Evolutionary conservation across 345 rosid genomes (phyloP).

Genomic region (Linum tenue): DNA sequence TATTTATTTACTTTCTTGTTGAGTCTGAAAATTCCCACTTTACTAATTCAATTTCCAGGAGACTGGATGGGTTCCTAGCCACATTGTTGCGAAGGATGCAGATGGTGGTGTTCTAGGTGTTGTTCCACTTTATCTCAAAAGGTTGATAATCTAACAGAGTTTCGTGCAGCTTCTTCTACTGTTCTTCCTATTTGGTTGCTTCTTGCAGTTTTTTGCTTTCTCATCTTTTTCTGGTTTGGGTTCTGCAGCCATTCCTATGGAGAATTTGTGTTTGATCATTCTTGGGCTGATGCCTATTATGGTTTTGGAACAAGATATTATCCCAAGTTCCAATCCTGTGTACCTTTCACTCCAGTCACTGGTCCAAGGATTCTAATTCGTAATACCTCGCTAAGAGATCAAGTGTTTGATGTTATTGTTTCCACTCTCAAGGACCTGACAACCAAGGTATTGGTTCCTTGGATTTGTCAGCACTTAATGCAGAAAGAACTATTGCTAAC

Average conservation of each 20-base stretch:
- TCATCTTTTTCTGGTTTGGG: slow-evolving; percentile 19
- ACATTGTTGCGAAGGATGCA: slow-evolving; percentile 77
- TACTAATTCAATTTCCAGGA: slow-evolving; percentile 38
- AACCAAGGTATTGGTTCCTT: slow-evolving; percentile 40
- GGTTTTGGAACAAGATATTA: slow-evolving; percentile 76
- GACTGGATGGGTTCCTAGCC: slow-evolving; percentile 88
- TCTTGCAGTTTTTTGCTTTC: slow-evolving; percentile 12
- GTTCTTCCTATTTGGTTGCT: not conserved
- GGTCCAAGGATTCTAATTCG: slow-evolving; percentile 84
- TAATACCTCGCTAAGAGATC: slow-evolving; percentile 46
- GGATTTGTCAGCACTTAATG: not conserved
- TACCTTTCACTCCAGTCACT: slow-evolving; percentile 93
- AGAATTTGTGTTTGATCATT: slow-evolving; percentile 91
- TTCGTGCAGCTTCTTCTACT: slow-evolving; percentile 7
- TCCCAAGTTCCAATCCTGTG: slow-evolving; percentile 94
- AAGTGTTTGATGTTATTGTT: slow-evolving; percentile 59
- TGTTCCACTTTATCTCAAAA: slow-evolving; percentile 90
- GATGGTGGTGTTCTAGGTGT: slow-evolving; percentile 58
- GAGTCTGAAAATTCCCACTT: slow-evolving; percentile 2
- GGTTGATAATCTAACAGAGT: slow-evolving; percentile 36
- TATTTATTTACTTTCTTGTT: not conserved
- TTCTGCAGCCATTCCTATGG: slow-evolving; percentile 80
- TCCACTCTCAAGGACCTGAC: slow-evolving; percentile 57
- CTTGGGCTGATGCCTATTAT: slow-evolving; percentile 95
- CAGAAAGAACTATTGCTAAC: not conserved